Evolutionary conservation across 2,329 filamentous ascomycete species (phyloP).

Genomic region (Sarocladiaceae sp.): DNA sequence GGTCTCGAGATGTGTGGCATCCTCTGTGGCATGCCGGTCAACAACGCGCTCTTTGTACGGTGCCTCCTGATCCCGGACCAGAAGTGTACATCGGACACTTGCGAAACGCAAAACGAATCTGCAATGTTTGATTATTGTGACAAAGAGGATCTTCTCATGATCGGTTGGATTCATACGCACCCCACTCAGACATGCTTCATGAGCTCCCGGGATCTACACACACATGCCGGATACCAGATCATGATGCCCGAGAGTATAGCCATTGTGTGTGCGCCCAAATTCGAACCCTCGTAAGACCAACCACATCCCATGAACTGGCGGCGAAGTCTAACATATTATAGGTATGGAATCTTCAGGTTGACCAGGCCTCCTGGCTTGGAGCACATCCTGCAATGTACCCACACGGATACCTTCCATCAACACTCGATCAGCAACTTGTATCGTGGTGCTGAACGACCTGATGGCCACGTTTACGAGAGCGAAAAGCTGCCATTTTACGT

Average conservation of each 20-base stretch:
- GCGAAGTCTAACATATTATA: slow-evolving; percentile 27
- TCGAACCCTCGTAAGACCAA: slow-evolving; percentile 61
- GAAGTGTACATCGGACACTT: slow-evolving; percentile 83
- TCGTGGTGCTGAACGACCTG: slow-evolving; percentile 61
- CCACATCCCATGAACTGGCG: neutral
- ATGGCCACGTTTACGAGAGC: slow-evolving; percentile 64
- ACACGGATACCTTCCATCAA: slow-evolving; percentile 79
- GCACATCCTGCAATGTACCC: slow-evolving; percentile 72
- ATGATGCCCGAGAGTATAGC: slow-evolving; percentile 96
- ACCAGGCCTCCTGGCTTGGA: slow-evolving; percentile 89
- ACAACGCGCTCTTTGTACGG: slow-evolving; percentile 88
- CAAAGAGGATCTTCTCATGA: slow-evolving; percentile 71
- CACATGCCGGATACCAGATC: slow-evolving; percentile 87
- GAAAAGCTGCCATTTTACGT: slow-evolving; percentile 56
- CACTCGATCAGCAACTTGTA: slow-evolving; percentile 64
- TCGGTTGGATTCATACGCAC: slow-evolving; percentile 98
- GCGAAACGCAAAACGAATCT: slow-evolving; percentile 84
- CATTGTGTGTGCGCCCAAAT: slow-evolving; percentile 88
- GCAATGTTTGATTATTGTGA: slow-evolving; percentile 87
- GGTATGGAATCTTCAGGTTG: slow-evolving; percentile 85
- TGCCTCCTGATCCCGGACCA: slow-evolving; percentile 88
- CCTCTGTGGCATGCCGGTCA: slow-evolving; percentile 81
- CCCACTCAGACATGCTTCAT: slow-evolving; percentile 97
- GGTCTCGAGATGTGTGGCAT: slow-evolving; percentile 96
- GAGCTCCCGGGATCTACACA: slow-evolving; percentile 90